Evolutionary conservation across 116 monocot genomes (phyloP).

Genomic region (Papilionanthe hybrid): DNA sequence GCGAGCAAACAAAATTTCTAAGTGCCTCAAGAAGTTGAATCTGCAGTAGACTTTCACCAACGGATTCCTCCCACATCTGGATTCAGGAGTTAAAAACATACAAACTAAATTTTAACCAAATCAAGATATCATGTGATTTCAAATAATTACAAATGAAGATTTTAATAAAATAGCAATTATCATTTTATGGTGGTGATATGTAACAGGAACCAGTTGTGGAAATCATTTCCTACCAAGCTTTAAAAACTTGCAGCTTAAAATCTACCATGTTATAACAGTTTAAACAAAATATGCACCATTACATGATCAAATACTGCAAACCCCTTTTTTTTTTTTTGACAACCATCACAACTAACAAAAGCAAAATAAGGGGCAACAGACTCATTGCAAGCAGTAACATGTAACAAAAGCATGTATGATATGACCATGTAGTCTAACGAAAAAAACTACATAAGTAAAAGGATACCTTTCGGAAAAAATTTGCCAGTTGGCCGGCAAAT

Average conservation of each 20-base stretch:
- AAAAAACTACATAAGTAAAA: neutral
- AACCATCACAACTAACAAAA: neutral
- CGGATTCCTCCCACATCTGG: constrained; percentile 90
- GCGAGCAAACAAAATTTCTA: constrained; percentile 69
- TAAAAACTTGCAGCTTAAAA: neutral
- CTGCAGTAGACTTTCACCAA: constrained; percentile 84
- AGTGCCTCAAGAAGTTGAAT: constrained; percentile 85
- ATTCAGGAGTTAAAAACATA: constrained; percentile 8
- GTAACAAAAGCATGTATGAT: neutral
- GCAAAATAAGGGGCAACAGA: neutral
- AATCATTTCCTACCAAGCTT: neutral
- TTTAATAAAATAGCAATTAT: neutral
- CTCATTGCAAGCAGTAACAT: neutral
- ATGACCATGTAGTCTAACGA: neutral
- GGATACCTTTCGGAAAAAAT: constrained; percentile 75
- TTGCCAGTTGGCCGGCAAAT: constrained; percentile 64
- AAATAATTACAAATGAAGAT: neutral
- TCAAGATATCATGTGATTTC: neutral
- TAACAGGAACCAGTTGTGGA: neutral
- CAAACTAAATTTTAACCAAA: neutral
- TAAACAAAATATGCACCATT: neutral
- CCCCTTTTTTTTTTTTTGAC: neutral
- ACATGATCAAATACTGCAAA: neutral
- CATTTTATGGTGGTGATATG: neutral
- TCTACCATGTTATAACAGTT: neutral